phyloP scores from a whole-genome alignment of 192 early-diverging fungal genomes.

The Backusella sp. region DNA sequence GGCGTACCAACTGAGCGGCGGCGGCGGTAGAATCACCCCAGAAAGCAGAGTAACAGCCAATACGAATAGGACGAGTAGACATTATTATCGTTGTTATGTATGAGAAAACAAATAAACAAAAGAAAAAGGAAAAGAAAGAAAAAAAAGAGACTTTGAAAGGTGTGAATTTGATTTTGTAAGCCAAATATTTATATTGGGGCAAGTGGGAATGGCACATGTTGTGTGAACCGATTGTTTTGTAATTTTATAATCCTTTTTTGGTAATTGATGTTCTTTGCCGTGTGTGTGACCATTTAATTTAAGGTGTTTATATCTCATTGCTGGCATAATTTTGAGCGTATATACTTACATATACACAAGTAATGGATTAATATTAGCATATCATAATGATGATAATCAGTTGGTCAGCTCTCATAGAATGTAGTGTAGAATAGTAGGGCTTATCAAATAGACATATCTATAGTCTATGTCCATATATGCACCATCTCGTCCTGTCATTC shows the following conservation, averaged over 20 bases:
- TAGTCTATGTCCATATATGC: no score
- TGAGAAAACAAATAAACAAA: background rate
- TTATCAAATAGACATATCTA: no score
- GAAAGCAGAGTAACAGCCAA: conserved; percentile 58
- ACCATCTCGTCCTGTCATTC: no score
- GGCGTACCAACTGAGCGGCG: conserved; percentile 51
- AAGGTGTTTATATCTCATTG: no score
- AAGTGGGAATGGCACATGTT: conserved; percentile 21
- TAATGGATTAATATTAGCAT: no score
- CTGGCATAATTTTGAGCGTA: no score
- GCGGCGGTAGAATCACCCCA: conserved; percentile 60
- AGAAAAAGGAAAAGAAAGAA: background rate
- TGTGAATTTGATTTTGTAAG: background rate
- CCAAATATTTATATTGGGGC: background rate
- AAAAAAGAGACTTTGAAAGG: background rate
- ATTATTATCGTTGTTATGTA: background rate
- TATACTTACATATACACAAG: no score
- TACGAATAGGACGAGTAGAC: conserved; percentile 42
- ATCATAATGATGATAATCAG: no score
- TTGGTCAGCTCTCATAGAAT: no score
- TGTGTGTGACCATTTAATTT: no score
- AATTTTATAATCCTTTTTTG: background rate
- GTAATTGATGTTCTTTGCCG: background rate
- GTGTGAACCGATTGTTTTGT: background rate
- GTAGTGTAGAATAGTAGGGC: no score